Percentiles rank a stretch among this genome's conserved stretches.
Conservation (phyloP, 2,329 filamentous ascomycete species). For the Phialocephala subalpina region DNA sequence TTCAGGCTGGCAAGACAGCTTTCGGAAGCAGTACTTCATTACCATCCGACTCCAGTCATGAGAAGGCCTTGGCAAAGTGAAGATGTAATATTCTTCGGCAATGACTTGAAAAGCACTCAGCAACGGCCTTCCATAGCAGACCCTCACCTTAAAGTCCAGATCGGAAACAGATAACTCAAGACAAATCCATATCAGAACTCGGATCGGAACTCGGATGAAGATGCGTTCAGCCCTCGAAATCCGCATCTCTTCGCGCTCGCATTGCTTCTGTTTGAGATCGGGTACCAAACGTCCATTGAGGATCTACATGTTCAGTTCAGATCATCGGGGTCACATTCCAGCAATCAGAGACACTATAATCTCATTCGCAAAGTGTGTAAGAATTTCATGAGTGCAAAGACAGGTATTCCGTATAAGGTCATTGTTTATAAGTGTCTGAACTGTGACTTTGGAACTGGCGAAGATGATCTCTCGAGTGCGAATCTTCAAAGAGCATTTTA, state of each 20-base stretch:
- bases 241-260: conserved; percentile 4
- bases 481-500: conserved; percentile 5
- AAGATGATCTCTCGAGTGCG: not conserved
- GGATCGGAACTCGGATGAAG: not conserved
- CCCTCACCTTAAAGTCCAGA: conserved; percentile 7
- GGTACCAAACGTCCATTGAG: conserved; percentile 1
- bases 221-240: conserved; percentile 3
- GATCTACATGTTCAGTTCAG: conserved; percentile 1
- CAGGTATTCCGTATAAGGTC: not conserved
- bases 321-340: not conserved
- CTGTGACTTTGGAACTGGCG: conserved; percentile 6
- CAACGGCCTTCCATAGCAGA: not conserved
- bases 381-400: conserved; percentile 8
- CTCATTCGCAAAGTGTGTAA: conserved; percentile 4
- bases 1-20: conserved; percentile 4
- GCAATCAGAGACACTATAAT: conserved; percentile 1
- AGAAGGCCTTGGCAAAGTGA: not conserved
- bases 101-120: not conserved
- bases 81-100: conserved; percentile 4
- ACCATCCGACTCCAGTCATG: conserved; percentile 1
- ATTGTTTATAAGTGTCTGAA: conserved; percentile 8
- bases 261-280: conserved; percentile 3
- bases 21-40: not conserved
- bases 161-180: not conserved
- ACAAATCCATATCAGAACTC: not conserved